Base-by-base conservation (phyloP, 2,329 filamentous ascomycete genomes). In the Passalora sequoiae region DNA sequence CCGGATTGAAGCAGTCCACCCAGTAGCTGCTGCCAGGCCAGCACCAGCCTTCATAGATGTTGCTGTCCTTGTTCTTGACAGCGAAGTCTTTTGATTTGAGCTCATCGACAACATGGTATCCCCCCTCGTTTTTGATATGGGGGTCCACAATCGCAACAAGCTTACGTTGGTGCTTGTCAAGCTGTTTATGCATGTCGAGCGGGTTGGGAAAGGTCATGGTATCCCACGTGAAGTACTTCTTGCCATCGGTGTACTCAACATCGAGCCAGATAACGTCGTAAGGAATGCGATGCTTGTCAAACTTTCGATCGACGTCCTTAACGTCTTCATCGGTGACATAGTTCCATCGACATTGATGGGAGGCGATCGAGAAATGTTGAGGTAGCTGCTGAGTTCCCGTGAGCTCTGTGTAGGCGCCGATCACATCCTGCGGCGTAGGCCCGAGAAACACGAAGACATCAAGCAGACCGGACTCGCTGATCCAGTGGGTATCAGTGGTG, bases 191-290 rank as follows among this genome's bases (percentile, higher is more conserved):
- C 89, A 97, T 98, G 37, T 79, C 78, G 38, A 85, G 78, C 0
- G 92, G 89, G 56, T 97, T 81, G 10, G 80, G 76, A 67, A 98
- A 98, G 38, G 83, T 92, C 60, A 94, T 76, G 15, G 82, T 78
- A 60, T 98, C 91, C 86, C 89, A 98, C 1, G 89, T 96, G 64
- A 98, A 98, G 72, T 98, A 98, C 70, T 95, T 94, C 69, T 92
- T 91, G 65, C 85, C 89, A 47, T 98, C 86, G 0, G 89, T 94
- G 66, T 97, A 98, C 69, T 98, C 92, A 55, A 98, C 87, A 59
- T 98, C 92, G 13, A 98, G 81, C 92, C 92, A 98, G 59, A 98
- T 98, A 52, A 97, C 86, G 67, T 98, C 92, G 69, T 97, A 98
- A 0, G 92, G 92, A 42, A 98, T 96, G 62, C 87, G 83, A 68